These are phyloP conservation scores for Sphagnum tenellum DNA, from an alignment of 225 moss, liverwort and hornwort genomes.

Conservation along the genomic window DNA sequence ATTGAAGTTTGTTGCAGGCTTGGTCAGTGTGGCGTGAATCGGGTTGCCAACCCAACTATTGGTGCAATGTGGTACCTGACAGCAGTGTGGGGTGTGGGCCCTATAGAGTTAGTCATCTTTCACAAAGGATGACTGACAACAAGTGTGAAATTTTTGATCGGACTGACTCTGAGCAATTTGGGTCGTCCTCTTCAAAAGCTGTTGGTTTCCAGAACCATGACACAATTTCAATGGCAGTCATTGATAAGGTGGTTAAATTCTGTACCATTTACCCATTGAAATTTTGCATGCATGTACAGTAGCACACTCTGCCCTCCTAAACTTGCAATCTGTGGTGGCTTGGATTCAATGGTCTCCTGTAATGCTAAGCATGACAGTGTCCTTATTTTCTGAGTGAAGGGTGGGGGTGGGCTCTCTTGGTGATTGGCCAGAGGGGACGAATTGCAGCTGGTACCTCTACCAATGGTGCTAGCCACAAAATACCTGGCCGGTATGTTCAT, in stretches of 20 bases:
- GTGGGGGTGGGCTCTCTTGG: slow-evolving; percentile 12
- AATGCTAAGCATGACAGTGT: too few relatives aligned
- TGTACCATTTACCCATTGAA: too few relatives aligned
- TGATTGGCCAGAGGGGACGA: slow-evolving; percentile 46
- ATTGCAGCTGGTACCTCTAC: slow-evolving; percentile 93
- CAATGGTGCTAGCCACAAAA: slow-evolving; percentile 93
- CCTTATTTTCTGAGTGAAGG: slow-evolving; percentile 6
- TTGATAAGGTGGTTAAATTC: slow-evolving; percentile 44
- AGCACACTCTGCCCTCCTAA: too few relatives aligned
- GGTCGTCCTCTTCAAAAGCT: slow-evolving; percentile 30
- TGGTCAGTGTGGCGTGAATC: slow-evolving; percentile 65
- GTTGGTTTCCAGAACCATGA: slow-evolving; percentile 73
- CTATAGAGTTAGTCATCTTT: slow-evolving; percentile 30
- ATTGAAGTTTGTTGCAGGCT: slow-evolving; percentile 11
- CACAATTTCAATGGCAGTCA: slow-evolving; percentile 94
- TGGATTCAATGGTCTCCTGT: too few relatives aligned
- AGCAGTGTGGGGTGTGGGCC: slow-evolving; percentile 64
- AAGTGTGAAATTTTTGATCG: slow-evolving; percentile 8
- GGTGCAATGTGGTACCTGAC: slow-evolving; percentile 75
- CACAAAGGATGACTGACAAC: neutral
- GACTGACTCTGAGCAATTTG: slow-evolving; percentile 6
- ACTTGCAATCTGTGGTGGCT: too few relatives aligned
- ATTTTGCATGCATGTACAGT: too few relatives aligned
- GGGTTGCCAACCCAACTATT: slow-evolving; percentile 90
- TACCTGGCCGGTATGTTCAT: slow-evolving; percentile 67